A percentile compares a stretch with the other conserved stretches of the same genome.
Evolutionary conservation across 2,329 filamentous ascomycete genomes (phyloP).

Genomic region (Aaosphaeria arxii): DNA sequence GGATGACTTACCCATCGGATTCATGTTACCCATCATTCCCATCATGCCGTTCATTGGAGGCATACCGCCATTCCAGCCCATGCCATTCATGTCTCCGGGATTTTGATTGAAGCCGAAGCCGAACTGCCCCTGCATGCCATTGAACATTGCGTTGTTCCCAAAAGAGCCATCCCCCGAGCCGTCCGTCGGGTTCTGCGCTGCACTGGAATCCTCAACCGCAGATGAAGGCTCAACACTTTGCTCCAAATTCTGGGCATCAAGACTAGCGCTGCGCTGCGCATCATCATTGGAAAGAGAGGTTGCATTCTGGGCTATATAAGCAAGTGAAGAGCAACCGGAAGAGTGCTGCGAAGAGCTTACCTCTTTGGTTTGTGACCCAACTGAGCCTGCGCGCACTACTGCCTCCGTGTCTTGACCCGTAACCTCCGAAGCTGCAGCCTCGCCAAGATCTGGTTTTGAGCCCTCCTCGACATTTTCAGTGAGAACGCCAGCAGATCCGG

Average conservation of each 20-base stretch:
- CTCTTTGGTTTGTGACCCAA: neutral
- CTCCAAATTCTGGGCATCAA: conserved; percentile 12
- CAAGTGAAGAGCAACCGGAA: too few relatives aligned
- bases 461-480: conserved; percentile 27
- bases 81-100: conserved; percentile 51
- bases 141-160: conserved; percentile 1
- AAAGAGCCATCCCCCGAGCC: conserved; percentile 1
- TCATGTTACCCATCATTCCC: conserved; percentile 69
- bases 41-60: conserved; percentile 43
- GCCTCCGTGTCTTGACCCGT: neutral
- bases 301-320: neutral
- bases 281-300: conserved; percentile 2
- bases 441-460: conserved; percentile 6
- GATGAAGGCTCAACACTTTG: conserved; percentile 15
- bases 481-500: conserved; percentile 7
- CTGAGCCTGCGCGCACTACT: neutral
- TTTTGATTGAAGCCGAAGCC: conserved; percentile 43
- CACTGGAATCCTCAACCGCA: conserved; percentile 12
- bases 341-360: neutral
- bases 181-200: conserved; percentile 10
- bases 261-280: conserved; percentile 14
- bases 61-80: conserved; percentile 58
- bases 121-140: conserved; percentile 26
- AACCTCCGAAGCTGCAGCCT: too few relatives aligned
- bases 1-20: conserved; percentile 68